Evolutionary conservation across 345 rosid genomes (phyloP).

Genomic region (Cochlearia excelsa): DNA sequence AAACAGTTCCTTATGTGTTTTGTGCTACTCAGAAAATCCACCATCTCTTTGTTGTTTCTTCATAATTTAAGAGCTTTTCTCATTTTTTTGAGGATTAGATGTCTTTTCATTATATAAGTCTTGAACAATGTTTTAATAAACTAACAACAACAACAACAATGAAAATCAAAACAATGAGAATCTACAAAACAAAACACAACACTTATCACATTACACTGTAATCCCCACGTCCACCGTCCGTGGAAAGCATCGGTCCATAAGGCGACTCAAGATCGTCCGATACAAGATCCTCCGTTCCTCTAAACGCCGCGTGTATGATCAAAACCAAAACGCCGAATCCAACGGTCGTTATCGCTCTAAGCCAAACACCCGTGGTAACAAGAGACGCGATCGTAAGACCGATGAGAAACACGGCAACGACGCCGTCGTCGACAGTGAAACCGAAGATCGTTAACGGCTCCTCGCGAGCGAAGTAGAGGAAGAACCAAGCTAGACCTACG

Average conservation of each 20-base stretch:
- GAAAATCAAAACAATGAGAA: too few relatives aligned
- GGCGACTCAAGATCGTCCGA: conserved; percentile 58
- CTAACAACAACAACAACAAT: too few relatives aligned
- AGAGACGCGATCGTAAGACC: conserved; percentile 40
- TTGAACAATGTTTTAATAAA: too few relatives aligned
- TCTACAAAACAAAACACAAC: too few relatives aligned
- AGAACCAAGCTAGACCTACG: conserved; percentile 54
- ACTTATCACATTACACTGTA: conserved; percentile 41
- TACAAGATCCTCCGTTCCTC: conserved; percentile 69
- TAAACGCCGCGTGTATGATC: conserved; percentile 49
- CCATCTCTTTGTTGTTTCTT: too few relatives aligned
- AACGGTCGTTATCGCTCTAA: conserved; percentile 40
- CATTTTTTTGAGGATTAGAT: too few relatives aligned
- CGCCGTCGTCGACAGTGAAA: conserved; percentile 41
- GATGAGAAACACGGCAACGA: conserved; percentile 42
- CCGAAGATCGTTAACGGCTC: conserved; percentile 48
- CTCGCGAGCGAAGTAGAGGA: conserved; percentile 64
- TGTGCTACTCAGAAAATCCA: conserved; percentile 6
- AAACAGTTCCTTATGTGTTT: conserved; percentile 13
- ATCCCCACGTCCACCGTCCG: conserved; percentile 43
- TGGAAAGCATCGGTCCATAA: conserved; percentile 51
- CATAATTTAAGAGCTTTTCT: too few relatives aligned
- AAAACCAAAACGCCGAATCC: conserved; percentile 41
- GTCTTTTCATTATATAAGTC: too few relatives aligned
- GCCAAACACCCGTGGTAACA: conserved; percentile 50